These are phyloP conservation scores for Eutrema heterophyllum DNA, from an alignment of 345 rosid genomes.

Conservation along the genomic window DNA sequence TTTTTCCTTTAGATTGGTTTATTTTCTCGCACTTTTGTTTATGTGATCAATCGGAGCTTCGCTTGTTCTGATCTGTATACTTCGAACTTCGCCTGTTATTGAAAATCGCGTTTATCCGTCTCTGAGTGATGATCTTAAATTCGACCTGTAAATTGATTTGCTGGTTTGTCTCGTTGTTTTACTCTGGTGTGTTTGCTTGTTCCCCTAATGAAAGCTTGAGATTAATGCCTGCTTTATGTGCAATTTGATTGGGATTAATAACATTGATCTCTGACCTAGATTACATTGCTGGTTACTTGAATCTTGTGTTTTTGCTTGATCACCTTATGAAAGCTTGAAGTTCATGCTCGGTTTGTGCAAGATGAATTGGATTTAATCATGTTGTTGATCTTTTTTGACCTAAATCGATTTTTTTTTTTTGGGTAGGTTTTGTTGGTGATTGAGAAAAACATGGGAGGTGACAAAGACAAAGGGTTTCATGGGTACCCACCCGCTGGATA, in stretches of 20 bases:
- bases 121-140: neutral
- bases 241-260: neutral
- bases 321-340: neutral
- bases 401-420: neutral
- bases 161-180: neutral
- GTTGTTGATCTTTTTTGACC: neutral
- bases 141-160: neutral
- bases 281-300: neutral
- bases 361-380: neutral
- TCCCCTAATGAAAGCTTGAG: neutral
- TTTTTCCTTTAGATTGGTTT: neutral
- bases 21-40: neutral
- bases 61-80: neutral
- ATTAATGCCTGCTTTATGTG: neutral
- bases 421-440: constrained; percentile 8
- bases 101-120: neutral
- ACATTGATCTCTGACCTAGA: neutral
- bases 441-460: constrained; percentile 34
- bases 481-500: constrained; percentile 28
- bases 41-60: neutral
- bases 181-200: neutral
- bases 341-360: neutral
- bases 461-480: constrained; percentile 30
- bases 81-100: neutral
- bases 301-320: neutral